Evolutionary conservation across 352 stramenopile genomes (phyloP).

Genomic region (Globisporangium spiculum): DNA sequence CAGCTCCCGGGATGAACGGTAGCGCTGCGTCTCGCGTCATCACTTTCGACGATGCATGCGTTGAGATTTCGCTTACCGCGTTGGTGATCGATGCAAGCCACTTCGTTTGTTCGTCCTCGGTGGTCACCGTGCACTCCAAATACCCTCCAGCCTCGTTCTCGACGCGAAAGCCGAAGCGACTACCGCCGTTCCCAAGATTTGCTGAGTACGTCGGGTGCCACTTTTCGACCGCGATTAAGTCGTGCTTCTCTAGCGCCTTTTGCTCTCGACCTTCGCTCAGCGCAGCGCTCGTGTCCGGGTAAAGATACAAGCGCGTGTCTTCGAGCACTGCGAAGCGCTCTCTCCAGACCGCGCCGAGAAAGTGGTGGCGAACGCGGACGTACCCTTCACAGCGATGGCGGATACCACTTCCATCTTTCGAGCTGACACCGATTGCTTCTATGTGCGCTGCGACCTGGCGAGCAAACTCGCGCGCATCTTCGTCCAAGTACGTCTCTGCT

Average conservation of each 20-base stretch:
- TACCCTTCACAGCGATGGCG: constrained; percentile 26
- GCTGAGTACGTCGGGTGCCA: constrained; percentile 45
- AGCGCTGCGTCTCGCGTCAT: constrained; percentile 45
- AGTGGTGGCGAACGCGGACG: constrained; percentile 42
- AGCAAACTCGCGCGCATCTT: constrained; percentile 50
- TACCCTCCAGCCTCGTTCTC: constrained; percentile 59
- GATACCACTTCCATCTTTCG: background rate
- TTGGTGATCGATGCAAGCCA: constrained; percentile 34
- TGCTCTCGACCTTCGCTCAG: constrained; percentile 23
- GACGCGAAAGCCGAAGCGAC: constrained; percentile 45
- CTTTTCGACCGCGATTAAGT: constrained; percentile 44
- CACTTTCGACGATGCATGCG: constrained; percentile 4
- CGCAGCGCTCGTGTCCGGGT: constrained; percentile 27
- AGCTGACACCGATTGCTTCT: constrained; percentile 11
- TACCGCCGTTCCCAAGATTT: constrained; percentile 15
- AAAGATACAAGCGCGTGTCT: constrained; percentile 32
- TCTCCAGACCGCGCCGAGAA: constrained; percentile 49
- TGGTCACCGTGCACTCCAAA: constrained; percentile 47
- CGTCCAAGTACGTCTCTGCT: constrained; percentile 54
- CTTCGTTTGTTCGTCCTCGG: constrained; percentile 28
- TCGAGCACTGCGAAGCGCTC: constrained; percentile 46
- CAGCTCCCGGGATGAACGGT: constrained; percentile 50
- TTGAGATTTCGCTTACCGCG: constrained; percentile 25
- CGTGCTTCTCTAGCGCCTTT: constrained; percentile 45
- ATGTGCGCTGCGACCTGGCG: constrained; percentile 47